Evolutionary conservation across 2,329 filamentous ascomycete species (phyloP).

Genomic region (Aureobasidium lini): DNA sequence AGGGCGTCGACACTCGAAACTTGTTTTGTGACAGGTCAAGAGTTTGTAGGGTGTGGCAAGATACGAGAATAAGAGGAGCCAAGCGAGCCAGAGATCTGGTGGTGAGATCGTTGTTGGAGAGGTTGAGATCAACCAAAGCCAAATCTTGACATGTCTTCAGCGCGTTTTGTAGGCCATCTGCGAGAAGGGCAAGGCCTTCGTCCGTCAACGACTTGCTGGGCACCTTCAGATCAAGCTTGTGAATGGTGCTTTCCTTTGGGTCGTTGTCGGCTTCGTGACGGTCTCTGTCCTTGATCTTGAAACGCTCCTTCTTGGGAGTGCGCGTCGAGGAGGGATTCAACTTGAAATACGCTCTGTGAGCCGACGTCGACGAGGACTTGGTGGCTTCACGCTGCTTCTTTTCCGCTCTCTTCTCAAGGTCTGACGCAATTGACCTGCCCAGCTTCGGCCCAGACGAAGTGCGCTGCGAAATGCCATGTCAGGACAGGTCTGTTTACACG

Average conservation of each 20-base stretch:
- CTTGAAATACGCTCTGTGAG: conserved; percentile 6
- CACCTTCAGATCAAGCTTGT: conserved; percentile 38
- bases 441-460: conserved; percentile 39
- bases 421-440: conserved; percentile 38
- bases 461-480: conserved; percentile 26
- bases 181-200: conserved; percentile 36
- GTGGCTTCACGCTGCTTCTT: conserved; percentile 23
- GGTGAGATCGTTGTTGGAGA: conserved; percentile 39
- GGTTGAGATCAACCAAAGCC: conserved; percentile 39
- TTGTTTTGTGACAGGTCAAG: conserved; percentile 41
- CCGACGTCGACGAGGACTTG: conserved; percentile 17
- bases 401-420: conserved; percentile 31
- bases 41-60: conserved; percentile 37
- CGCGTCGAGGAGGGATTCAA: not conserved
- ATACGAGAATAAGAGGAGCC: conserved; percentile 34
- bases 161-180: conserved; percentile 35
- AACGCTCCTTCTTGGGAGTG: conserved; percentile 9
- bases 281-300: conserved; percentile 5
- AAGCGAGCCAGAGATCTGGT: conserved; percentile 34
- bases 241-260: conserved; percentile 15
- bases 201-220: conserved; percentile 40
- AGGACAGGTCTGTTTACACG: not conserved
- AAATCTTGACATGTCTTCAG: conserved; percentile 25
- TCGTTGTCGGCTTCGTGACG: conserved; percentile 12
- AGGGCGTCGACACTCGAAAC: conserved; percentile 31